Evolutionary conservation across 2,329 filamentous ascomycete genomes (phyloP).

Genomic region (Ceratocystis variospora): DNA sequence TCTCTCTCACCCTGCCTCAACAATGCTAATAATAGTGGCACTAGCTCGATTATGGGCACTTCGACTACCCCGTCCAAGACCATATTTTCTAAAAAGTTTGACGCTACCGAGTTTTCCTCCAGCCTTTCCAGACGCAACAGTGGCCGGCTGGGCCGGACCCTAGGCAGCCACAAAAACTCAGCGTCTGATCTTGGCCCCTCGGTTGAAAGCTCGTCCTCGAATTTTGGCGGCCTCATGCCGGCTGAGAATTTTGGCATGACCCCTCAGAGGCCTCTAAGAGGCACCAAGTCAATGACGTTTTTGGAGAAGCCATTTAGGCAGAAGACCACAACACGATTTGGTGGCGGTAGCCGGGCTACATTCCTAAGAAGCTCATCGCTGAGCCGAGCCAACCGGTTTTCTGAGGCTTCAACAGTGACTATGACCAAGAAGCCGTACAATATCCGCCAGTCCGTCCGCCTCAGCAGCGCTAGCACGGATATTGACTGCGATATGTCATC

Average conservation of each 20-base stretch:
- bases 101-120: neutral
- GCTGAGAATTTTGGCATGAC: neutral
- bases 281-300: conserved; percentile 19
- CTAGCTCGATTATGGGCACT: neutral
- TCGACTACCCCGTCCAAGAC: neutral
- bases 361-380: conserved; percentile 12
- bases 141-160: conserved; percentile 9
- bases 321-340: conserved; percentile 2
- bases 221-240: neutral
- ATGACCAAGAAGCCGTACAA: conserved; percentile 9
- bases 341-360: conserved; percentile 8
- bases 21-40: neutral
- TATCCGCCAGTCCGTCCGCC: conserved; percentile 14
- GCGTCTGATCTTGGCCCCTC: conserved; percentile 10
- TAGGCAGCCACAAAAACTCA: conserved; percentile 4
- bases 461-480: conserved; percentile 12
- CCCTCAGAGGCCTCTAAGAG: conserved; percentile 9
- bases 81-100: neutral
- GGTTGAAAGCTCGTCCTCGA: neutral
- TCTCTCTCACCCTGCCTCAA: neutral
- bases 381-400: conserved; percentile 7
- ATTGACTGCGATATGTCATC: conserved; percentile 6
- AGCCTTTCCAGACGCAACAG: neutral
- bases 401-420: conserved; percentile 10
- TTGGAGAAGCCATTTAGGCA: conserved; percentile 13